Evolutionary conservation across 2,329 filamentous ascomycete genomes (phyloP).

Genomic region (Aspergillus transmontanensis): DNA sequence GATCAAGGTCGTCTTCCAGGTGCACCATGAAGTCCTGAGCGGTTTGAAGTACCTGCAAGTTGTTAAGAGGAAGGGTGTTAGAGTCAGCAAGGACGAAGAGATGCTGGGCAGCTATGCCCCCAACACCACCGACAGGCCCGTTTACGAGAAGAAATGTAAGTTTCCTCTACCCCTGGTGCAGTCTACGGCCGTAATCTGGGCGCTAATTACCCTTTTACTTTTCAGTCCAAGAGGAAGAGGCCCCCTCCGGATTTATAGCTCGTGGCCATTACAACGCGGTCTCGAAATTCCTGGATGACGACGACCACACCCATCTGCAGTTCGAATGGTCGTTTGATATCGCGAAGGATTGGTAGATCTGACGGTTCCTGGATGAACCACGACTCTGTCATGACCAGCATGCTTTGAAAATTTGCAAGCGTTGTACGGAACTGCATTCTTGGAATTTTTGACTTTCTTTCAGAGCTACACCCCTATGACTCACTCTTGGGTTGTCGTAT

Average conservation of each 20-base stretch:
- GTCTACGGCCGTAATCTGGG: background rate
- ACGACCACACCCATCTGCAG: slow-evolving; percentile 83
- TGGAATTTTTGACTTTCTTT: slow-evolving; percentile 6
- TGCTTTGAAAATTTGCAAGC: slow-evolving; percentile 30
- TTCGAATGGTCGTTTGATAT: slow-evolving; percentile 98
- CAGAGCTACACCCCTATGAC: background rate
- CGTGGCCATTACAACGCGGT: slow-evolving; percentile 87
- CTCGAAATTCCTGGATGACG: slow-evolving; percentile 93
- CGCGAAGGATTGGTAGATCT: slow-evolving; percentile 79
- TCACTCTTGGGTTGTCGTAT: slow-evolving; percentile 7
- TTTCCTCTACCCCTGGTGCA: background rate
- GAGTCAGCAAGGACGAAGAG: slow-evolving; percentile 89
- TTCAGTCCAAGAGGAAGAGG: slow-evolving; percentile 85
- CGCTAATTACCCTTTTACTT: background rate
- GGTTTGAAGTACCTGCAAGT: slow-evolving; percentile 95
- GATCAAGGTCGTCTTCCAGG: slow-evolving; percentile 92
- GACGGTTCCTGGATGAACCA: slow-evolving; percentile 14
- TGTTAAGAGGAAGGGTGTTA: slow-evolving; percentile 85
- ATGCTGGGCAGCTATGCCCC: slow-evolving; percentile 98
- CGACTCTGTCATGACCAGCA: slow-evolving; percentile 22
- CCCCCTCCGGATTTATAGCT: slow-evolving; percentile 84
- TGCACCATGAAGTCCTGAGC: slow-evolving; percentile 94
- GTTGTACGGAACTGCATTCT: slow-evolving; percentile 29
- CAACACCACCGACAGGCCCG: slow-evolving; percentile 81
- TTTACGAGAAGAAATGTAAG: slow-evolving; percentile 92